A percentile compares a stretch with the other conserved stretches of the same genome.
Conservation (phyloP, 2,329 filamentous ascomycete species). For the Botryosphaeria agaves region DNA sequence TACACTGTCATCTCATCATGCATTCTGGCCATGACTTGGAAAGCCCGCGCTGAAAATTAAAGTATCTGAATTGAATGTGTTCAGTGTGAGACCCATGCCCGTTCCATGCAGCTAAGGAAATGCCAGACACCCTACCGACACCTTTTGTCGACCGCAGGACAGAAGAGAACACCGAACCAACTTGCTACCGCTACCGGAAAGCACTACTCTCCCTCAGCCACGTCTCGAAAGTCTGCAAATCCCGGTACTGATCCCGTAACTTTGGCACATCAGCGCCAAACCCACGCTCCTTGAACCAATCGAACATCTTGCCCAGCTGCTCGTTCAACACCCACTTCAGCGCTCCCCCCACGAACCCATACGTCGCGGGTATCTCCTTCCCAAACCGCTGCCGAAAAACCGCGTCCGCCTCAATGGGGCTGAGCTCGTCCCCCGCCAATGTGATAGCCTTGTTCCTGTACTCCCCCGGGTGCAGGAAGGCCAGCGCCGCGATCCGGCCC, state of each 20-base stretch:
- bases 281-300: constrained; percentile 32
- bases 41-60: too few relatives aligned
- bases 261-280: constrained; percentile 28
- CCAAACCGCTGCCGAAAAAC: constrained; percentile 31
- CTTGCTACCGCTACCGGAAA: too few relatives aligned
- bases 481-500: constrained; percentile 31
- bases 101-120: too few relatives aligned
- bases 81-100: too few relatives aligned
- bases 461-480: constrained; percentile 26
- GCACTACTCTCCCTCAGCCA: too few relatives aligned
- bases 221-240: constrained; percentile 27
- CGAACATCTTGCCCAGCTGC: constrained; percentile 28
- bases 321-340: constrained; percentile 24
- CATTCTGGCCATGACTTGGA: too few relatives aligned
- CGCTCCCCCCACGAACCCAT: constrained; percentile 19
- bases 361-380: constrained; percentile 24
- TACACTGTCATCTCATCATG: too few relatives aligned
- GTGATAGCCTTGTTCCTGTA: constrained; percentile 28
- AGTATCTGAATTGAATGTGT: too few relatives aligned
- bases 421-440: constrained; percentile 35
- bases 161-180: too few relatives aligned
- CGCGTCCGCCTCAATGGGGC: constrained; percentile 24
- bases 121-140: too few relatives aligned
- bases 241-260: constrained; percentile 24
- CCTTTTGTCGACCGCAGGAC: too few relatives aligned